Evolutionary conservation across 2,329 filamentous ascomycete genomes (phyloP).

Genomic region (Neopestalotiopsis rosae): DNA sequence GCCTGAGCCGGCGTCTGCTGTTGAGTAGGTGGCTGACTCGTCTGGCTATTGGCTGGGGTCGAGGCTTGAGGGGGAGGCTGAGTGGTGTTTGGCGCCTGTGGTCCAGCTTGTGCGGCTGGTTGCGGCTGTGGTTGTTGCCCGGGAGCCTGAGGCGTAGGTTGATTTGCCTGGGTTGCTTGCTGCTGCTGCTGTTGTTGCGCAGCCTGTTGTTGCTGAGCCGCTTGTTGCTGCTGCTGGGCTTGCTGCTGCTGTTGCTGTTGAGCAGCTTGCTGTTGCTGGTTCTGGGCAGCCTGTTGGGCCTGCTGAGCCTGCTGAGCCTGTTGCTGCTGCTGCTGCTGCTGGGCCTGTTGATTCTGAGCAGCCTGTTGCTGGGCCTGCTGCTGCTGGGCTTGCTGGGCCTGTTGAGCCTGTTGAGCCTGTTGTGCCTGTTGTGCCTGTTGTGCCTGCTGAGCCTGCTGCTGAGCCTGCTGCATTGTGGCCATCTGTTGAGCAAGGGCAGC

Average conservation of each 20-base stretch:
- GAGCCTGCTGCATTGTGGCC: constrained; percentile 38
- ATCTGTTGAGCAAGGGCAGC: constrained; percentile 21
- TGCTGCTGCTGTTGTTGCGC: constrained; percentile 25
- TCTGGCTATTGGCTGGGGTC: constrained; percentile 30
- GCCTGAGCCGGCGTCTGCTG: constrained; percentile 38
- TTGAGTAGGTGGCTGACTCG: constrained; percentile 45
- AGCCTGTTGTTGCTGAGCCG: constrained; percentile 27
- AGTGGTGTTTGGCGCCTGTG: constrained; percentile 37
- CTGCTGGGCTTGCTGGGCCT: constrained; percentile 29
- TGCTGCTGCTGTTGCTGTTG: constrained; percentile 25
- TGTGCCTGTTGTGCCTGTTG: constrained; percentile 46
- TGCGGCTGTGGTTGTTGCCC: constrained; percentile 30
- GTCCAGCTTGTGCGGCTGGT: constrained; percentile 29
- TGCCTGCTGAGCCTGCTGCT: constrained; percentile 45
- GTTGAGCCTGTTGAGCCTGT: constrained; percentile 35
- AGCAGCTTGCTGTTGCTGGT: constrained; percentile 27
- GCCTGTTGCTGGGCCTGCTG: constrained; percentile 22
- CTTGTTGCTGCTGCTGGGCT: constrained; percentile 28
- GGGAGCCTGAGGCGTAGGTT: constrained; percentile 21
- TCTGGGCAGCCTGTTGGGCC: constrained; percentile 37
- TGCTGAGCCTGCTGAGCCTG: constrained; percentile 13
- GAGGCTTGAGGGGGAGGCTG: constrained; percentile 35
- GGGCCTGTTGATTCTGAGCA: constrained; percentile 12
- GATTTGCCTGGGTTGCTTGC: constrained; percentile 30
- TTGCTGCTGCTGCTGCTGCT: constrained; percentile 21